A percentile compares a stretch with the other conserved stretches of the same genome.
These are phyloP conservation scores for Harrya chromipes DNA, from an alignment of 768 basidiomycete species.

Conservation along the genomic window DNA sequence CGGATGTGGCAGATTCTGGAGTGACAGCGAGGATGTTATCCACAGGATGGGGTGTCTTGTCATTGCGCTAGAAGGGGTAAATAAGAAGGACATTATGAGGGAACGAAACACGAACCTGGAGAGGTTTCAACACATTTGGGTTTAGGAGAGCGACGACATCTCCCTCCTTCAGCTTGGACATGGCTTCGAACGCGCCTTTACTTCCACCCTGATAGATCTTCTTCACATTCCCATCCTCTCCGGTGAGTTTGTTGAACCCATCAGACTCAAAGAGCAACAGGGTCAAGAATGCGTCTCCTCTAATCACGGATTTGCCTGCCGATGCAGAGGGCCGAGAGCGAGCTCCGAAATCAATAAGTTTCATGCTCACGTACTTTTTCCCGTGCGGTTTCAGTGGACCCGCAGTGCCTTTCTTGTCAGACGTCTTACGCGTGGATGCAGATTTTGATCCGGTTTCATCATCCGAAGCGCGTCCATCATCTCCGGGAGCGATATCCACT, in stretches of 20 bases:
- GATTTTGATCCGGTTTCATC: slow-evolving; percentile 17
- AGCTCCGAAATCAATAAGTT: slow-evolving; percentile 77
- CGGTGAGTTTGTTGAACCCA: slow-evolving; percentile 52
- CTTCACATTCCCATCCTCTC: slow-evolving; percentile 47
- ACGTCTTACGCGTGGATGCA: slow-evolving; percentile 10
- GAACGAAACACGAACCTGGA: slow-evolving; percentile 52
- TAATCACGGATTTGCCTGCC: slow-evolving; percentile 53
- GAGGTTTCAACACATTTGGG: slow-evolving; percentile 82
- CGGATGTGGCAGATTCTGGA: slow-evolving; percentile 75
- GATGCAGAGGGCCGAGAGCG: slow-evolving; percentile 52
- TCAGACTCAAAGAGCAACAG: slow-evolving; percentile 90
- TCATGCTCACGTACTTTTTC: slow-evolving; percentile 84
- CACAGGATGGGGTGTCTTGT: slow-evolving; percentile 67
- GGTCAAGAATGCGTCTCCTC: slow-evolving; percentile 82
- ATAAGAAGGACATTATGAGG: not conserved
- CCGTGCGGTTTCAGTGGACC: slow-evolving; percentile 44
- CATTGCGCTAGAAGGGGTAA: slow-evolving; percentile 20
- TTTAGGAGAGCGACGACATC: slow-evolving; percentile 89
- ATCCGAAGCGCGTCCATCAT: slow-evolving; percentile 41
- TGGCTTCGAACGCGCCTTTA: slow-evolving; percentile 86
- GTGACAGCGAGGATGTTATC: slow-evolving; percentile 85
- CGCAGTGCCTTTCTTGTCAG: slow-evolving; percentile 8
- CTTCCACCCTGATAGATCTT: slow-evolving; percentile 87
- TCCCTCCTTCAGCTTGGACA: slow-evolving; percentile 83
- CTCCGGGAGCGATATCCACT: slow-evolving; percentile 44